Percentiles rank a stretch among this genome's conserved stretches.
Conservation (phyloP, 805 yeast genomes). For the Suhomyces sp. region DNA sequence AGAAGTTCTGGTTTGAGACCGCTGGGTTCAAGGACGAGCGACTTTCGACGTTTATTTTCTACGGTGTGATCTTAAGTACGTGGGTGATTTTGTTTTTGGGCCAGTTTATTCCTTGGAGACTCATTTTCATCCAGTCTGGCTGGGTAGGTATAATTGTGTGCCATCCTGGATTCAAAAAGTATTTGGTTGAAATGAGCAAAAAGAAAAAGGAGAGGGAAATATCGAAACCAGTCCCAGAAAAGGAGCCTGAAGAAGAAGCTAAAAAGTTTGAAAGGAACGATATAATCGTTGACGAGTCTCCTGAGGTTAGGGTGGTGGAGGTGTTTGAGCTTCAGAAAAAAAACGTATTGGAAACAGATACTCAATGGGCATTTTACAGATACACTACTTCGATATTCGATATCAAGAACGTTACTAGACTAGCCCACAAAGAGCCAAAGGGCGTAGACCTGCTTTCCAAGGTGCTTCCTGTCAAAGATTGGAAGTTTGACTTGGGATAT, state of each 20-base stretch:
- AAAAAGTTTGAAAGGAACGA: slow-evolving; percentile 38
- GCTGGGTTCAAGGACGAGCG: slow-evolving; percentile 73
- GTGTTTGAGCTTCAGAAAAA: slow-evolving; percentile 72
- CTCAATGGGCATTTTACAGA: slow-evolving; percentile 59
- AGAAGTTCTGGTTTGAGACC: slow-evolving; percentile 55
- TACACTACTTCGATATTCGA: slow-evolving; percentile 60
- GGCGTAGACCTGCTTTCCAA: slow-evolving; percentile 57
- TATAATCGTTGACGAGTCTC: slow-evolving; percentile 68
- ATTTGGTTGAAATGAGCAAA: slow-evolving; percentile 13
- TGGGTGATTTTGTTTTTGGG: slow-evolving; percentile 44
- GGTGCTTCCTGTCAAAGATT: slow-evolving; percentile 64
- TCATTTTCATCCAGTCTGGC: slow-evolving; percentile 51
- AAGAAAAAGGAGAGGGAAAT: slow-evolving; percentile 1
- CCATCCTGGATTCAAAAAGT: slow-evolving; percentile 56
- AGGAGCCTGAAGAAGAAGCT: slow-evolving; percentile 11
- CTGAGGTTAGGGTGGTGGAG: slow-evolving; percentile 63
- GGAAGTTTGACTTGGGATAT: slow-evolving; percentile 60
- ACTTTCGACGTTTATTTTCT: slow-evolving; percentile 57
- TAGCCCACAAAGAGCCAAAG: slow-evolving; percentile 54
- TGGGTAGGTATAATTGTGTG: slow-evolving; percentile 54
- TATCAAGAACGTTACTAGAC: slow-evolving; percentile 37
- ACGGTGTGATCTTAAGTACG: slow-evolving; percentile 29
- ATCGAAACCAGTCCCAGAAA: neutral
- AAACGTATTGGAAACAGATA: slow-evolving; percentile 54
- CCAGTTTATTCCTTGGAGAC: slow-evolving; percentile 62